Conservation (phyloP, 305 asterid species). For the Fraxinus ornus region DNA sequence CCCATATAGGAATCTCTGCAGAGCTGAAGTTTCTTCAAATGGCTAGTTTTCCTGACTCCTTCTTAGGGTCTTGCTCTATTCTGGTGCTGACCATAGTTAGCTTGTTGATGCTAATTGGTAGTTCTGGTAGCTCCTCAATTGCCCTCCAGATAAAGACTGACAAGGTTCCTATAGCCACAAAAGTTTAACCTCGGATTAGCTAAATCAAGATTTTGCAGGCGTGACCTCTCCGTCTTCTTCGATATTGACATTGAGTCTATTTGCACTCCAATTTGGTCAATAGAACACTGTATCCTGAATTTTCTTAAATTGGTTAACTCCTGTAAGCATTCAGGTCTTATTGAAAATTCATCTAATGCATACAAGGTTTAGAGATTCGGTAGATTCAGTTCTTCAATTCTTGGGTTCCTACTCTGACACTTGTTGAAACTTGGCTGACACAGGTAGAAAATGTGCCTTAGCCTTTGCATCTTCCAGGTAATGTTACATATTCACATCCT, state of each 20-base stretch:
- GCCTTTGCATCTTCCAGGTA: constrained; percentile 3
- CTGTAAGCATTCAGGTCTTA: neutral
- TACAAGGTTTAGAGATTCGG: neutral
- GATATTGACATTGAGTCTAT: neutral
- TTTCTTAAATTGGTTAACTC: neutral
- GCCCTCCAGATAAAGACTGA: neutral
- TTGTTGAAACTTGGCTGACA: neutral
- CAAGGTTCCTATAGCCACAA: neutral
- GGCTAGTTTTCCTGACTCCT: neutral
- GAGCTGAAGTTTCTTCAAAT: neutral
- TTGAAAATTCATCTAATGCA: neutral
- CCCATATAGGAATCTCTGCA: neutral
- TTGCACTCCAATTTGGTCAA: neutral
- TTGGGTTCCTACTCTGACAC: neutral
- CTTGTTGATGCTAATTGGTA: neutral
- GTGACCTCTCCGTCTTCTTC: neutral
- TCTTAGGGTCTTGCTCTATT: neutral
- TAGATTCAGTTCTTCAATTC: neutral
- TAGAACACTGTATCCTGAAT: neutral
- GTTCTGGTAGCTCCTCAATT: neutral
- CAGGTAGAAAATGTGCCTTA: neutral
- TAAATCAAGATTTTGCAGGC: neutral
- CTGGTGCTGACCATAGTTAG: neutral
- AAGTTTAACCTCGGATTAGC: neutral
- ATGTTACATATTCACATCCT: neutral